Conservation (phyloP, 2,329 filamentous ascomycete species). For the Xylaria sp. region DNA sequence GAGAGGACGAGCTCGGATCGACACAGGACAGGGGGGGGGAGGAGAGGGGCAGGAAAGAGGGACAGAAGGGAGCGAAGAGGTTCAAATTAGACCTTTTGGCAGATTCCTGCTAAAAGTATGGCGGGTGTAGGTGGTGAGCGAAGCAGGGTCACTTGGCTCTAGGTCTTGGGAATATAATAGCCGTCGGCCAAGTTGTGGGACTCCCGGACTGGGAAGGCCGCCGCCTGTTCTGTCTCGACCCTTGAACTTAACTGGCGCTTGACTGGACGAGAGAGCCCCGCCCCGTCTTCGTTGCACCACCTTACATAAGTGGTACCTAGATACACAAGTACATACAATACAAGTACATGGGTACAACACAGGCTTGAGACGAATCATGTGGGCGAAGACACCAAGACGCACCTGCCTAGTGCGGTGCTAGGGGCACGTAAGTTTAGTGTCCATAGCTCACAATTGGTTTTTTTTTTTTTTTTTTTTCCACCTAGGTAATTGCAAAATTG, state of each 20-base stretch:
- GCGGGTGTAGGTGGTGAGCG: constrained; percentile 9
- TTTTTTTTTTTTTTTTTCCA: not conserved
- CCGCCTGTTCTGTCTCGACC: constrained; percentile 21
- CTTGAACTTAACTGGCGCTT: not conserved
- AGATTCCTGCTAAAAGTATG: constrained; percentile 19
- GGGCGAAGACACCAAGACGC: not conserved
- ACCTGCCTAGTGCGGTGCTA: no score
- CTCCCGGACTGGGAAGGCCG: constrained; percentile 29
- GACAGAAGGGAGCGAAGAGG: constrained; percentile 16
- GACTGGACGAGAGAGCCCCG: constrained; percentile 8
- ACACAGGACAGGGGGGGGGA: not conserved
- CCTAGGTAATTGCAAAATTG: not conserved
- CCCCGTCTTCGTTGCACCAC: constrained; percentile 7
- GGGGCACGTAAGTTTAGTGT: no score
- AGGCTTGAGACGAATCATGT: no score
- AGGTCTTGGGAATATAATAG: constrained; percentile 28
- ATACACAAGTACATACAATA: not conserved
- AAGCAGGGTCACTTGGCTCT: not conserved
- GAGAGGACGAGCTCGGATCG: not conserved
- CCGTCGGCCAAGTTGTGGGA: constrained; percentile 33
- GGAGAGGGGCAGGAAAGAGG: not conserved
- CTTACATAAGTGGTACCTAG: not conserved
- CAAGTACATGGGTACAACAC: no score
- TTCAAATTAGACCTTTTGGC: constrained; percentile 14
- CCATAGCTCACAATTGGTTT: not conserved